A percentile compares a stretch with the other conserved stretches of the same genome.
Evolutionary conservation across 2,329 filamentous ascomycete species (phyloP).

Genomic region (Myotisia sp.): DNA sequence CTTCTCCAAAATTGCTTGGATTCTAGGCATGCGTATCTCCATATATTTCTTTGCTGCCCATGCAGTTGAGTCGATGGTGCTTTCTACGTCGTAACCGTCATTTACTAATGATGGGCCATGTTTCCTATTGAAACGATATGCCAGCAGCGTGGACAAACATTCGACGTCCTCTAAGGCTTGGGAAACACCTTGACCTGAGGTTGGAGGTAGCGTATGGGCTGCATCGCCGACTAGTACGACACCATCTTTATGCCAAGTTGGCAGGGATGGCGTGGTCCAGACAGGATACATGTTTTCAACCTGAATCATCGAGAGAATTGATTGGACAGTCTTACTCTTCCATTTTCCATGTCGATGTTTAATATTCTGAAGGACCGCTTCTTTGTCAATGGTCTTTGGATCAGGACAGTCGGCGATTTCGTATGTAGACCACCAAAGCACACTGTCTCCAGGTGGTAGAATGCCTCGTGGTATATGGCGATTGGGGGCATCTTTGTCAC

Average conservation of each 20-base stretch:
- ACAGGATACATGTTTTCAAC: constrained; percentile 35
- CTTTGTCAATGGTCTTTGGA: constrained; percentile 19
- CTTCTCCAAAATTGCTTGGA: constrained; percentile 21
- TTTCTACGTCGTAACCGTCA: background rate
- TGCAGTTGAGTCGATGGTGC: constrained; percentile 15
- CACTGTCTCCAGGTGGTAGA: constrained; percentile 18
- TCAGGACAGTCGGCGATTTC: constrained; percentile 21
- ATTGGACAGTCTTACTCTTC: constrained; percentile 32
- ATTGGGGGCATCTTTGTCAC: constrained; percentile 12
- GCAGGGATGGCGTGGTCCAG: constrained; percentile 35
- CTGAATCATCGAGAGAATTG: constrained; percentile 26
- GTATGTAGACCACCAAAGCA: constrained; percentile 37
- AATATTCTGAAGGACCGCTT: constrained; percentile 24
- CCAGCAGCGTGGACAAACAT: constrained; percentile 31
- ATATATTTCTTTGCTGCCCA: constrained; percentile 21
- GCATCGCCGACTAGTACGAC: constrained; percentile 44
- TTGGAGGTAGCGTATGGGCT: constrained; percentile 42
- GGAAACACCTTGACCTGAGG: constrained; percentile 41
- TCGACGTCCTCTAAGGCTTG: constrained; percentile 44
- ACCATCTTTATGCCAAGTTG: constrained; percentile 34
- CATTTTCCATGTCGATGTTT: constrained; percentile 31
- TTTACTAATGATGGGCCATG: constrained; percentile 4
- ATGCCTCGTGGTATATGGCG: constrained; percentile 14
- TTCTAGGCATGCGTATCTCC: constrained; percentile 22
- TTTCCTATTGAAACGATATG: constrained; percentile 17